Conservation (phyloP, 2,329 filamentous ascomycete species). For the Colletotrichum somersetense region DNA sequence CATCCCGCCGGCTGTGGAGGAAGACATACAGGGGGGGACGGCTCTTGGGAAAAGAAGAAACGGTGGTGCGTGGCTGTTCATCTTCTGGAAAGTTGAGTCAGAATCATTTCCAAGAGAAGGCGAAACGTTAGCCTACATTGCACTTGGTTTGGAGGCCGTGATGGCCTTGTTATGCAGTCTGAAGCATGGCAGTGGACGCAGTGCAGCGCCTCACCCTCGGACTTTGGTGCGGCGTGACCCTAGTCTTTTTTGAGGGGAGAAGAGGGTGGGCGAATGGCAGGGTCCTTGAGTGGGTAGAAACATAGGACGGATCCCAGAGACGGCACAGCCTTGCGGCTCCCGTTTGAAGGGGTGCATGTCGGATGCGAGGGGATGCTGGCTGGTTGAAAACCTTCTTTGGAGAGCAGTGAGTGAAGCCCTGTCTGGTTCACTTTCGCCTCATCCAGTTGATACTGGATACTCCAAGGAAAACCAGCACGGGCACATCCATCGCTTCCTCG, state of each 20-base stretch:
- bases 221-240: slow-evolving; percentile 32
- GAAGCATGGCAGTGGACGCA: slow-evolving; percentile 24
- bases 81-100: slow-evolving; percentile 10
- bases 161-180: slow-evolving; percentile 27
- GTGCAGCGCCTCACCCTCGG: slow-evolving; percentile 22
- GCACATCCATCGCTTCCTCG: not conserved
- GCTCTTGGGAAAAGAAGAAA: slow-evolving; percentile 4
- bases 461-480: no score
- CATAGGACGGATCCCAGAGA: slow-evolving; percentile 12
- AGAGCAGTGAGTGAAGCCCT: slow-evolving; percentile 16
- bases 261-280: slow-evolving; percentile 3
- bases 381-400: not conserved
- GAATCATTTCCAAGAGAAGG: slow-evolving; percentile 25
- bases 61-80: slow-evolving; percentile 1
- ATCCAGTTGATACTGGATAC: not conserved
- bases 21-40: slow-evolving; percentile 28
- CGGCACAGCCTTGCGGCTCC: slow-evolving; percentile 37
- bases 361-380: slow-evolving; percentile 9
- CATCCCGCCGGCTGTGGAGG: slow-evolving; percentile 31
- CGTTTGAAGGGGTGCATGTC: slow-evolving; percentile 37
- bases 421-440: not conserved
- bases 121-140: slow-evolving; percentile 26
- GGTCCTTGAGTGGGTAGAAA: slow-evolving; percentile 18
- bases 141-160: slow-evolving; percentile 16
- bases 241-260: not conserved